Conservation (phyloP, 192 early-diverging fungal genomes). For the Linnemannia elongata region DNA sequence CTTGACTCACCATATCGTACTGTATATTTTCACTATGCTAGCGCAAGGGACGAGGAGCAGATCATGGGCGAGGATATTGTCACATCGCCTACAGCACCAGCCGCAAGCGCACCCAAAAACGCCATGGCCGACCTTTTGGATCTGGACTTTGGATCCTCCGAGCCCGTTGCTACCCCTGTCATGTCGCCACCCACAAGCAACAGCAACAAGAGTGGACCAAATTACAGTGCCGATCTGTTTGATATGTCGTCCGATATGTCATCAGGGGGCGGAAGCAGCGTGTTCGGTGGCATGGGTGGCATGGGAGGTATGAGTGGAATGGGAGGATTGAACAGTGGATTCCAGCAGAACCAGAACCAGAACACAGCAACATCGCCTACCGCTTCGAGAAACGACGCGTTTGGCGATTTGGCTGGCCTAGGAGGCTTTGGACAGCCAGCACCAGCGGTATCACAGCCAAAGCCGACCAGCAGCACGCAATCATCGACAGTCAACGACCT, state of each 20-base stretch:
- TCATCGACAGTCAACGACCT: conserved; percentile 43
- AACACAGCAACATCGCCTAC: background rate
- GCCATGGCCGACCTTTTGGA: conserved; percentile 79
- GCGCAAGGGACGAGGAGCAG: conserved; percentile 63
- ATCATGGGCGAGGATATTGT: conserved; percentile 57
- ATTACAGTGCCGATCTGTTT: conserved; percentile 52
- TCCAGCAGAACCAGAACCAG: conserved; percentile 20
- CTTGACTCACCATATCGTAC: conserved; percentile 4
- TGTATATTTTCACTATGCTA: conserved; percentile 23
- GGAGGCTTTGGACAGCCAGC: conserved; percentile 37
- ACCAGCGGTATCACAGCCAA: conserved; percentile 23
- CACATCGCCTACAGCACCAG: conserved; percentile 44
- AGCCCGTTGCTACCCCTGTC: conserved; percentile 29
- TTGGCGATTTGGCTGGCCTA: conserved; percentile 42
- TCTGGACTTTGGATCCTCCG: conserved; percentile 76
- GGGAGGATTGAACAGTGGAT: background rate
- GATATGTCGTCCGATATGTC: conserved; percentile 58
- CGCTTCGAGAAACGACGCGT: conserved; percentile 16
- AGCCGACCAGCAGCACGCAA: conserved; percentile 23
- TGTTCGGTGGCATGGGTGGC: conserved; percentile 24
- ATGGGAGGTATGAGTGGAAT: conserved; percentile 11
- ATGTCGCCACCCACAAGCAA: conserved; percentile 18
- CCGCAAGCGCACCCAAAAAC: conserved; percentile 67
- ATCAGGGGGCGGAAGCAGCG: conserved; percentile 20
- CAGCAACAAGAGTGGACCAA: conserved; percentile 20